These are phyloP conservation scores for Cucumis cinereus DNA, from an alignment of 306 rosid genomes.

Conservation along the genomic window DNA sequence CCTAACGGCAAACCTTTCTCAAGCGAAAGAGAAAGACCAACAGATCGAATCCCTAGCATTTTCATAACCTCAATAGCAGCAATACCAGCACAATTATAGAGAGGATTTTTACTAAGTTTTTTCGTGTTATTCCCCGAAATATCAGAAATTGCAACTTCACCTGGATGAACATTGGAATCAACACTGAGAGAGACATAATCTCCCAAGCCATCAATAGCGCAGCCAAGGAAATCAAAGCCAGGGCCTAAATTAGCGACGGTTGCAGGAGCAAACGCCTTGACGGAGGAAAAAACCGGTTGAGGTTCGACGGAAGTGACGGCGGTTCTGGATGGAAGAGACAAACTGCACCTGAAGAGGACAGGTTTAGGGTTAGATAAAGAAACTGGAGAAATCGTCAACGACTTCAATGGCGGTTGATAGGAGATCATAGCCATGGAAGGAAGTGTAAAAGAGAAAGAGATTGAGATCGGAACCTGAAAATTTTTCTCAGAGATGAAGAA, in stretches of 20 bases:
- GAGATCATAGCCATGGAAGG: conserved; percentile 30
- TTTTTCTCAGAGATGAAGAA: background rate
- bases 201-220: conserved; percentile 72
- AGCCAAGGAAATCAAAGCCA: conserved; percentile 82
- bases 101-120: conserved; percentile 62
- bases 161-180: conserved; percentile 56
- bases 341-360: conserved; percentile 25
- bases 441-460: background rate
- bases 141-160: conserved; percentile 39
- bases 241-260: conserved; percentile 84
- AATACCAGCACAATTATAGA: conserved; percentile 73
- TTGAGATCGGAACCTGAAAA: background rate
- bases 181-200: conserved; percentile 56
- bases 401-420: conserved; percentile 23
- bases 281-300: conserved; percentile 35
- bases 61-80: conserved; percentile 81
- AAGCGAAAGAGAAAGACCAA: conserved; percentile 69
- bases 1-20: conserved; percentile 81
- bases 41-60: conserved; percentile 60
- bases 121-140: conserved; percentile 29
- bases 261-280: conserved; percentile 73
- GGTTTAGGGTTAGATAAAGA: conserved; percentile 11
- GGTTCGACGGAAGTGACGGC: conserved; percentile 30
- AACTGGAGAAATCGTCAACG: background rate
- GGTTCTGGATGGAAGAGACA: conserved; percentile 29